A percentile compares a stretch with the other conserved stretches of the same genome.
Conservation (phyloP, 257 asterid species). For the Gardenia jasminoides region DNA sequence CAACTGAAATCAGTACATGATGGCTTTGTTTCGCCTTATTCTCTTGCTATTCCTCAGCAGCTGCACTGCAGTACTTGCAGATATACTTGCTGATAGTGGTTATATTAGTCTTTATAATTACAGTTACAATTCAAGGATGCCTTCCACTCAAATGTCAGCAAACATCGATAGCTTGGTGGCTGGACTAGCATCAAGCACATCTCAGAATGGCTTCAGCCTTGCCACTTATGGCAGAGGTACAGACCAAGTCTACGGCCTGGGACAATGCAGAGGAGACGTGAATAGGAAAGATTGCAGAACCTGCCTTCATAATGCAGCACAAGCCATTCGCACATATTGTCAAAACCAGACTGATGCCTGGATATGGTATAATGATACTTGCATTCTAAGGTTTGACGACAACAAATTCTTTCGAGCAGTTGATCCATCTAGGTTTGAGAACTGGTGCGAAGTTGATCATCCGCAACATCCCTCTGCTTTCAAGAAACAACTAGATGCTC, state of each 20-base stretch:
- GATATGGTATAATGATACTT: too few relatives aligned
- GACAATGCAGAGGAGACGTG: constrained; percentile 80
- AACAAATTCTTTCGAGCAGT: too few relatives aligned
- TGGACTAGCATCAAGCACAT: constrained; percentile 34
- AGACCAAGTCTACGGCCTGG: constrained; percentile 53
- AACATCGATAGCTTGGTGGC: constrained; percentile 41
- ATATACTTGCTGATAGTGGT: too few relatives aligned
- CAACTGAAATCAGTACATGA: too few relatives aligned
- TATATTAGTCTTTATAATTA: too few relatives aligned
- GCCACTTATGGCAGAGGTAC: constrained; percentile 41
- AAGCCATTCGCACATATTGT: constrained; percentile 12
- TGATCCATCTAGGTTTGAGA: too few relatives aligned
- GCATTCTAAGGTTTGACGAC: too few relatives aligned
- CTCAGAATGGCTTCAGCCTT: constrained; percentile 39
- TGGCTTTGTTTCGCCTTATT: too few relatives aligned
- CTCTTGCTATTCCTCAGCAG: too few relatives aligned
- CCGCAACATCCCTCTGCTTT: constrained; percentile 20
- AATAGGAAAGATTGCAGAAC: constrained; percentile 46
- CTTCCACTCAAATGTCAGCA: constrained; percentile 30
- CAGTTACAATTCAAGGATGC: constrained; percentile 23
- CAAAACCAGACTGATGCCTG: too few relatives aligned
- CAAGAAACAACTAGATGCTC: constrained; percentile 30
- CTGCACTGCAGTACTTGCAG: too few relatives aligned
- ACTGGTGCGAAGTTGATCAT: too few relatives aligned
- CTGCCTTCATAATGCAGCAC: constrained; percentile 58